Conservation (phyloP, 1,139 yeast species). For the Blastobotrys raffinosifermentans region DNA sequence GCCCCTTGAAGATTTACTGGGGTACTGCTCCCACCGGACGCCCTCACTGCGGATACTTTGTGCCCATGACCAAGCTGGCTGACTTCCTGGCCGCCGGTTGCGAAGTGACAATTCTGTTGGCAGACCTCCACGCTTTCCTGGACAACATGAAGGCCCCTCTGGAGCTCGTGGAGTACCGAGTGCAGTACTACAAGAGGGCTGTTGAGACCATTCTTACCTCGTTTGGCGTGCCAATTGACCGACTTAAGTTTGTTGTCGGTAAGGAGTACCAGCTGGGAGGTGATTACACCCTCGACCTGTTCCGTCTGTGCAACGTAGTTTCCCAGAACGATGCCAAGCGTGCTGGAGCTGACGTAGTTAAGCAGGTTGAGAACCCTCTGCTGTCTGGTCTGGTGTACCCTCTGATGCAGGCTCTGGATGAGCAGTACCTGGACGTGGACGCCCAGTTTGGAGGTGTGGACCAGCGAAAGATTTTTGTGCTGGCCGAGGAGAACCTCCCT, state of each 20-base stretch:
- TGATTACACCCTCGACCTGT: constrained; percentile 82
- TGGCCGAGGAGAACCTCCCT: constrained; percentile 92
- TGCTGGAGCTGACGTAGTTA: constrained; percentile 99
- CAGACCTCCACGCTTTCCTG: constrained; percentile 95
- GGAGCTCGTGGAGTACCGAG: constrained; percentile 84
- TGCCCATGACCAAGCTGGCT: constrained; percentile 94
- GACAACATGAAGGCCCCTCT: constrained; percentile 98
- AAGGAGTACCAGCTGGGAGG: constrained; percentile 77
- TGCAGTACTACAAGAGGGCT: constrained; percentile 76
- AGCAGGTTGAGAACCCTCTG: constrained; percentile 91
- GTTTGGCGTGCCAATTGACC: constrained; percentile 87
- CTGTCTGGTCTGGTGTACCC: constrained; percentile 95
- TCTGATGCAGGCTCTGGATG: constrained; percentile 97
- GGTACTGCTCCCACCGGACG: constrained; percentile 96
- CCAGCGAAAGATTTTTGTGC: constrained; percentile 94
- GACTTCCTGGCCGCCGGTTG: constrained; percentile 95
- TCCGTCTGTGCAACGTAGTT: constrained; percentile 72
- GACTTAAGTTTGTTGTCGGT: constrained; percentile 77
- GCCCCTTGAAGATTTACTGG: constrained; percentile 90
- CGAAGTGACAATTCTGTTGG: constrained; percentile 84
- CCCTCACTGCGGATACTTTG: constrained; percentile 98
- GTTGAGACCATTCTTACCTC: constrained; percentile 81
- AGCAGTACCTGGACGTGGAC: constrained; percentile 81
- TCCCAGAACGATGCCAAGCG: constrained; percentile 96
- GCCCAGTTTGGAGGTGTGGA: constrained; percentile 99